Conservation (phyloP, 208 protist species). For the Herpetomonas muscarum region DNA sequence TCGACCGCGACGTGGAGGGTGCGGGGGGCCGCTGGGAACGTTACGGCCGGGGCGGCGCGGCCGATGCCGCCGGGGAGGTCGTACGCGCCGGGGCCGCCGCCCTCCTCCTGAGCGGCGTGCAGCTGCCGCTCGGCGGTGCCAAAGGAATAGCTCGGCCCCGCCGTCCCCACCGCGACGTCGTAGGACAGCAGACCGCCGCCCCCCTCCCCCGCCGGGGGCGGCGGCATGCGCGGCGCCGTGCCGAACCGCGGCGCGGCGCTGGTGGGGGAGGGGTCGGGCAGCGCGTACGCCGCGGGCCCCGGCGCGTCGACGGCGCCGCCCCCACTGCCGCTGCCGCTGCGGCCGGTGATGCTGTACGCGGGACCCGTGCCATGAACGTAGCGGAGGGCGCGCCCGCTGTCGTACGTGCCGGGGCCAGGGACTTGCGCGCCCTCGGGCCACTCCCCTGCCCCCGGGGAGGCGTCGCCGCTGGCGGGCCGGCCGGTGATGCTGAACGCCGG, state of each 20-base stretch:
- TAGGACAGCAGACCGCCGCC: background rate
- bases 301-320: conserved; percentile 8
- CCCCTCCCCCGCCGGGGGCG: background rate
- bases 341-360: background rate
- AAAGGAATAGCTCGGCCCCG: conserved; percentile 4
- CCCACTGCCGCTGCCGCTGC: background rate
- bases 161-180: background rate
- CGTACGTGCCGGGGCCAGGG: conserved; percentile 12
- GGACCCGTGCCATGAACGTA: background rate
- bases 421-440: background rate
- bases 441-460: too few species aligned
- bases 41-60: background rate
- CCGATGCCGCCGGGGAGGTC: conserved; percentile 6
- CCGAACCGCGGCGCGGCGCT: conserved; percentile 18
- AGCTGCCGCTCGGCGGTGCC: background rate
- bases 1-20: conserved; percentile 6
- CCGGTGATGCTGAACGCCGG: background rate
- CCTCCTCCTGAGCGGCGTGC: background rate
- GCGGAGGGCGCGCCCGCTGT: background rate
- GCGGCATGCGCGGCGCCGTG: conserved; percentile 12
- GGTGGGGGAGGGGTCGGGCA: background rate
- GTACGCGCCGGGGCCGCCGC: conserved; percentile 37
- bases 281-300: conserved; percentile 12
- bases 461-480: background rate
- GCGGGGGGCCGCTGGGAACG: conserved; percentile 1